A percentile compares a stretch with the other conserved stretches of the same genome.
phyloP scores from a whole-genome alignment of 2,329 filamentous ascomycete genomes.

The Didymella segeticola region DNA sequence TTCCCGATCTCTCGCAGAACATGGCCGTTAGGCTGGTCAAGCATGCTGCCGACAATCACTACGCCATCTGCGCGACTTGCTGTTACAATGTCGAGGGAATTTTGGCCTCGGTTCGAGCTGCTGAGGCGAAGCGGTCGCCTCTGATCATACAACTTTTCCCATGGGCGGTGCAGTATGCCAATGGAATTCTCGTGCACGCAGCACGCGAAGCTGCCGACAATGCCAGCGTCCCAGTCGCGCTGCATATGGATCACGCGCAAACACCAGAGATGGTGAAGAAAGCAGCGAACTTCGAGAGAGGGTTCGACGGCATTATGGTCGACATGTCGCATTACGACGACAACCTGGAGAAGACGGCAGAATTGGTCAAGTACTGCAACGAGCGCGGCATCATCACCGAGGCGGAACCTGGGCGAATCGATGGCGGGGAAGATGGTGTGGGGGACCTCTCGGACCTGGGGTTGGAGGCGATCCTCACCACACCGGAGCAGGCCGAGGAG shows the following conservation, averaged over 20 bases:
- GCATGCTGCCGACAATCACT: slow-evolving; percentile 62
- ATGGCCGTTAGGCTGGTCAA: slow-evolving; percentile 59
- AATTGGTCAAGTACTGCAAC: slow-evolving; percentile 69
- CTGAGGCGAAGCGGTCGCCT: slow-evolving; percentile 70
- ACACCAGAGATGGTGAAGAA: slow-evolving; percentile 66
- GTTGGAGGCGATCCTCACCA: slow-evolving; percentile 69
- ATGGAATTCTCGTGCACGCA: slow-evolving; percentile 54
- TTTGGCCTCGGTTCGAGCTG: slow-evolving; percentile 71
- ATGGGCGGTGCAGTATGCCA: slow-evolving; percentile 73
- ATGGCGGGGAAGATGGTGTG: slow-evolving; percentile 77
- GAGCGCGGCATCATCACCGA: slow-evolving; percentile 71
- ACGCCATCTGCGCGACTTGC: slow-evolving; percentile 68
- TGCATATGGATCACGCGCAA: slow-evolving; percentile 73
- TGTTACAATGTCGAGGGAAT: slow-evolving; percentile 75
- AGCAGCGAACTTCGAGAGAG: slow-evolving; percentile 58
- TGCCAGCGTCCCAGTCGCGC: slow-evolving; percentile 62
- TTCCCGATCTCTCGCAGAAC: slow-evolving; percentile 53
- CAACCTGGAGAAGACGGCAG: slow-evolving; percentile 69
- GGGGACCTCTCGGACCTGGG: slow-evolving; percentile 65
- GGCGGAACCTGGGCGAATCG: slow-evolving; percentile 74
- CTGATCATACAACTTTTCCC: slow-evolving; percentile 77
- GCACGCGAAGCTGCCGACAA: slow-evolving; percentile 52
- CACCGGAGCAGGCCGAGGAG: slow-evolving; percentile 71
- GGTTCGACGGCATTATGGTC: slow-evolving; percentile 55
- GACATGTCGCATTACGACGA: slow-evolving; percentile 78